phyloP scores from a whole-genome alignment of 1,284 basidiomycete genomes.

The Heliocybe sulcata region DNA sequence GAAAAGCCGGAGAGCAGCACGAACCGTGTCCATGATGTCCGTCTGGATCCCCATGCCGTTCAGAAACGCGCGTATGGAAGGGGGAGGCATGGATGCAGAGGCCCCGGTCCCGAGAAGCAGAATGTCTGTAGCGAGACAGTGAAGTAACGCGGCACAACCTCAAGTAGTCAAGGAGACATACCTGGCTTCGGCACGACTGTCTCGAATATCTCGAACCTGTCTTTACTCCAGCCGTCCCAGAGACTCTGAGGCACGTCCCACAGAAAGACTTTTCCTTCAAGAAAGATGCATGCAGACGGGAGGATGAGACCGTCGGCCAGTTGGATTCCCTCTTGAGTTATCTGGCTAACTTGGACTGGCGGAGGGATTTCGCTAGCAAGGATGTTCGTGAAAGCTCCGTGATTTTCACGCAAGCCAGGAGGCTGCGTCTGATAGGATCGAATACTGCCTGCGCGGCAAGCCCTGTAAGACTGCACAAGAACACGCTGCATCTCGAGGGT shows the following conservation, averaged over 20 bases:
- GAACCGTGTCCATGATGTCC: constrained; percentile 91
- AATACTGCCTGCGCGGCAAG: neutral
- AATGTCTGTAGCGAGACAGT: constrained; percentile 58
- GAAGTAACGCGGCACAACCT: neutral
- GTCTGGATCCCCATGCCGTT: constrained; percentile 81
- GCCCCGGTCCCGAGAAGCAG: constrained; percentile 85
- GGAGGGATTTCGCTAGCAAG: constrained; percentile 63
- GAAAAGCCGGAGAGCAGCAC: constrained; percentile 19
- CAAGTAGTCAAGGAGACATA: constrained; percentile 26
- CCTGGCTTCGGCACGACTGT: constrained; percentile 81
- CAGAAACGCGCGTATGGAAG: constrained; percentile 60
- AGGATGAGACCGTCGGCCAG: constrained; percentile 74
- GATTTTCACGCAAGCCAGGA: neutral
- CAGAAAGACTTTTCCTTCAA: constrained; percentile 82
- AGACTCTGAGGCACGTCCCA: constrained; percentile 77
- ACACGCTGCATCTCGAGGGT: neutral
- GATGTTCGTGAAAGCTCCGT: constrained; percentile 51
- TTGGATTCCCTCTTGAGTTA: constrained; percentile 53
- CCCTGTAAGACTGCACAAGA: neutral
- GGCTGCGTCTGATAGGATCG: neutral
- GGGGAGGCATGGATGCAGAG: constrained; percentile 66
- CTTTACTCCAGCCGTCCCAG: constrained; percentile 64
- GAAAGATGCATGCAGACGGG: constrained; percentile 72
- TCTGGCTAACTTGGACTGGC: constrained; percentile 61
- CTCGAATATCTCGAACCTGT: constrained; percentile 78